phyloP scores from a whole-genome alignment of 805 yeast species.

The Barnettozyma wickerhamii region DNA sequence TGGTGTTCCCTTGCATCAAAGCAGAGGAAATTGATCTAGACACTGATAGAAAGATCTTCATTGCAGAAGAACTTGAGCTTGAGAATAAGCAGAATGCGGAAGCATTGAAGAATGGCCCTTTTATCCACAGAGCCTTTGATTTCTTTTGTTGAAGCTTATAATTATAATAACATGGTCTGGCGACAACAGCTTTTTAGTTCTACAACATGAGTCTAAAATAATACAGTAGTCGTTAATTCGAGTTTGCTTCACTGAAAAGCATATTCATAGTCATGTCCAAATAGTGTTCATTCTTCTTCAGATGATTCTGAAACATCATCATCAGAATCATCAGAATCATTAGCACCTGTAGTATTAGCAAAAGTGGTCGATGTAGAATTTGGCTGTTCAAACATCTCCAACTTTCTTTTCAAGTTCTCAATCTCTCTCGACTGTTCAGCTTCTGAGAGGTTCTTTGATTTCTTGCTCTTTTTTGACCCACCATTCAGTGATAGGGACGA shows the following conservation, averaged over 20 bases:
- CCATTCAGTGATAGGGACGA: constrained; percentile 9
- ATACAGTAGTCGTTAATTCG: constrained; percentile 1
- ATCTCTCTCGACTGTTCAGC: constrained; percentile 65
- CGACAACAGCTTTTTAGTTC: no score
- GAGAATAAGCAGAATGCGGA: constrained; percentile 35
- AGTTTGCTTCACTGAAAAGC: background rate
- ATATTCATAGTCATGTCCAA: background rate
- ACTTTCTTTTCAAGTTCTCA: constrained; percentile 65
- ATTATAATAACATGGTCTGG: no score
- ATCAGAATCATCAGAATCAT: constrained; percentile 38
- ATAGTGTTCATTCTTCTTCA: constrained; percentile 57
- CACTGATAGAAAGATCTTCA: constrained; percentile 42
- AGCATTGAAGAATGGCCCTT: constrained; percentile 19
- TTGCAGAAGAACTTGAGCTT: constrained; percentile 35
- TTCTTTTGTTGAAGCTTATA: constrained; percentile 31
- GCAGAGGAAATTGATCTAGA: constrained; percentile 41
- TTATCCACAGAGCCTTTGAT: constrained; percentile 16
- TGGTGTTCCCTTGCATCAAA: constrained; percentile 29
- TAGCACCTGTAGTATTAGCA: constrained; percentile 29
- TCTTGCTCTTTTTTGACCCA: constrained; percentile 33
- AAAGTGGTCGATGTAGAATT: constrained; percentile 12
- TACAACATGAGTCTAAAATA: no score
- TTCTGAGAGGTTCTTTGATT: constrained; percentile 55
- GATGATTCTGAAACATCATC: constrained; percentile 63
- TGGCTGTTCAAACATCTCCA: constrained; percentile 59